Base-by-base conservation (phyloP, 192 early-diverging fungal species). In the Hyaloraphidium curvatum region DNA sequence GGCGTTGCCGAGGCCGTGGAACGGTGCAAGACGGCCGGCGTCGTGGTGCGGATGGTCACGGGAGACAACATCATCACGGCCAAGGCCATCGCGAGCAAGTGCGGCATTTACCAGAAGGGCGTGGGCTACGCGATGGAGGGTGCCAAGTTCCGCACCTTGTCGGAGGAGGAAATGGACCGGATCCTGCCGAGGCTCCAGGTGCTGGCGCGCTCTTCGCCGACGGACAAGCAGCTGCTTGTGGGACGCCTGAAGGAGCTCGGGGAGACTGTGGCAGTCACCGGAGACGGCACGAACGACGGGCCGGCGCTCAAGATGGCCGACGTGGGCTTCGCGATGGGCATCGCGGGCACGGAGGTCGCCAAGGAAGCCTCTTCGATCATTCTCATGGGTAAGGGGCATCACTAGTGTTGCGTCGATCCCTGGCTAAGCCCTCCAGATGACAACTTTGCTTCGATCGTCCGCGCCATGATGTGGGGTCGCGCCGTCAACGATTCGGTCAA, bases 251-350 rank as follows among this genome's bases (percentile, higher is more conserved):
- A 81, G 65, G 70, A 78, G 57, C 58, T 70, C 31, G 71, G 66
- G 27, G 78, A 87, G 66, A 73, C 81, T 9, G 79, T 84, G 30
- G 79, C 73, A 28, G 79, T 87, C 66, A 84, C 83, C n/a, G 85
- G 85, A 52, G 85, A 87, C 61, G 85, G 85, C 53, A 85, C 96
- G 14, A 99, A 99, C 64, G 96, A 99, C 63, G 96, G 86, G 28
- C 84, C 84, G 14, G 96, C 96, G 19, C 73, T 93, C 23, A 86
- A 86, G 67, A 64, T 78, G 61, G 83, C 87, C 3, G 87, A 93
- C 67, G 80, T 93, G 60, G 90, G 90, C 26, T 89, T 93, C 67
- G 78, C 78, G 48, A 93, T 90, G 90, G 90, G 90, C 40, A 84
- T 91, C 59, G 70, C 82, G 33, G 87, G 89, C 31, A 88, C 84